phyloP scores from a whole-genome alignment of 129 eudicot species.

The Centaurea solstitialis region DNA sequence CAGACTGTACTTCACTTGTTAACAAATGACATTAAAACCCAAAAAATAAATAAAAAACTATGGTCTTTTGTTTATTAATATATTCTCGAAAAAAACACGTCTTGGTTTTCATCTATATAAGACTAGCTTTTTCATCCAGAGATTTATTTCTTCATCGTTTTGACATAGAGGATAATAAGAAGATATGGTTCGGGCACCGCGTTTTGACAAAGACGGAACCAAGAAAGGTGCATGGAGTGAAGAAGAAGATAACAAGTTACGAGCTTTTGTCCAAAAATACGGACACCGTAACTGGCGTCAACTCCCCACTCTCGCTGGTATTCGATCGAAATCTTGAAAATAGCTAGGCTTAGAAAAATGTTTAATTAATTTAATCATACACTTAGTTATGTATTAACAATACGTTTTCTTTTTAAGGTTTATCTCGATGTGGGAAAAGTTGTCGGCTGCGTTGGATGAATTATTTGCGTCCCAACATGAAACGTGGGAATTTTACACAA shows the following conservation, averaged over 20 bases:
- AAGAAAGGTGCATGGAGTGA: constrained; percentile 36
- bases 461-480: constrained; percentile 24
- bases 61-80: background rate
- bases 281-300: constrained; percentile 32
- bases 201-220: constrained; percentile 20
- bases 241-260: constrained; percentile 28
- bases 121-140: background rate
- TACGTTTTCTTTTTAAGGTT: constrained; percentile 16
- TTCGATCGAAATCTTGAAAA: background rate
- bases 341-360: background rate
- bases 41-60: background rate
- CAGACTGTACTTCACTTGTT: background rate
- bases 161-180: background rate
- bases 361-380: no score
- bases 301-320: constrained; percentile 30
- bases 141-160: background rate
- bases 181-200: constrained; percentile 2
- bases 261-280: constrained; percentile 8
- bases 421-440: constrained; percentile 49
- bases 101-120: background rate
- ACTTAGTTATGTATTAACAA: background rate
- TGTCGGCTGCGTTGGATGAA: constrained; percentile 38
- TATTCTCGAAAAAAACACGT: background rate
- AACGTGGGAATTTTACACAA: constrained; percentile 29
- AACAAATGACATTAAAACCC: background rate